Conservation (phyloP, 192 early-diverging fungal genomes). For the Powellomyces hirtus region DNA sequence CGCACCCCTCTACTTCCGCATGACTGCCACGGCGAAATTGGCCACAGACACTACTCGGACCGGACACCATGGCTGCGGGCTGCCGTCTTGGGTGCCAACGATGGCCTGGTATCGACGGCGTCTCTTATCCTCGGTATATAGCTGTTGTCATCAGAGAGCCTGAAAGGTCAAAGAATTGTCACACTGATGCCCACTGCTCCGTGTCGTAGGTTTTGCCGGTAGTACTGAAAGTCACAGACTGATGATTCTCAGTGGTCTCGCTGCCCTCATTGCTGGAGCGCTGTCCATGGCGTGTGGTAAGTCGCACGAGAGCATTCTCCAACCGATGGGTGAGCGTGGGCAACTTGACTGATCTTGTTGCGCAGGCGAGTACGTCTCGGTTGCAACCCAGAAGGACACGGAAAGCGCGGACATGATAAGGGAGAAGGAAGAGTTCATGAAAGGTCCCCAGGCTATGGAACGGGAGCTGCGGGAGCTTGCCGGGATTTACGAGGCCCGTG, state of each 20-base stretch:
- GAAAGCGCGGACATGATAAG: conserved; percentile 41
- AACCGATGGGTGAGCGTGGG: background rate
- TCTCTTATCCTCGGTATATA: conserved; percentile 46
- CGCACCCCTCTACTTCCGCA: background rate
- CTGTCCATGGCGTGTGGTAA: conserved; percentile 49
- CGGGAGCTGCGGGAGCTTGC: conserved; percentile 42
- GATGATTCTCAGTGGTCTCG: conserved; percentile 40
- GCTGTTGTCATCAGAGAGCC: too few species aligned
- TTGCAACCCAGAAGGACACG: conserved; percentile 46
- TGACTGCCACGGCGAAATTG: conserved; percentile 12
- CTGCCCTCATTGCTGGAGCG: conserved; percentile 43
- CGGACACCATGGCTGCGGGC: conserved; percentile 43
- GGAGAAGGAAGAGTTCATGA: conserved; percentile 41
- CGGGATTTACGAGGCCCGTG: conserved; percentile 41
- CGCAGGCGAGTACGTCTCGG: conserved; percentile 44
- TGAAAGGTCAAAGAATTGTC: too few species aligned
- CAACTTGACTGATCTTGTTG: background rate
- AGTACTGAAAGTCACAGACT: conserved; percentile 1
- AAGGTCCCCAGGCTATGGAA: conserved; percentile 33
- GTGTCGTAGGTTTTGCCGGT: conserved; percentile 29
- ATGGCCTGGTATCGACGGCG: conserved; percentile 45
- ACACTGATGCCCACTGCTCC: too few species aligned
- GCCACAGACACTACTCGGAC: conserved; percentile 41
- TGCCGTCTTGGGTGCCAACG: conserved; percentile 49
- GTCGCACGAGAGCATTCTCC: background rate